Evolutionary conservation across 805 yeast species (phyloP), one percentile per base, ranked within the genome.

Genomic region (Wickerhamiella slavikovae): DNA sequence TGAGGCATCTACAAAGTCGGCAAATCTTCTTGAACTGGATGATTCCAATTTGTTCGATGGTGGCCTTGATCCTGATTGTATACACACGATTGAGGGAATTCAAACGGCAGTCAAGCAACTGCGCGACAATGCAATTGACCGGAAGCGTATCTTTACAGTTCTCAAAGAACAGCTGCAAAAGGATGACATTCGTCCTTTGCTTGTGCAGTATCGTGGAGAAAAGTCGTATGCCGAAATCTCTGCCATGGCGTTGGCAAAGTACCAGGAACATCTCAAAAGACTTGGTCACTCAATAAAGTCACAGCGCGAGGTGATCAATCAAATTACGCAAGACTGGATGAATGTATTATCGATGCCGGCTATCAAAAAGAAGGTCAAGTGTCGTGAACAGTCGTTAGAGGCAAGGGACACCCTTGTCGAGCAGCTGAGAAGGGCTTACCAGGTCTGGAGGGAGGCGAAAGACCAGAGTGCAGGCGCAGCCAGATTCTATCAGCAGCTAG

Each of bases 131-230:
- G 69, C 69, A 40, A 55, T 63, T 19, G 89, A 77, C 46, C 67
- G 91, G 27, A 48, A 55, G 4, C 58, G 67, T 22, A 60, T 73
- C 2, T 55, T 77, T 21, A 60, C 60, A 2, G 78, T 71, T 29
- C 58, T 85, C 42, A 80, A 80, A 44, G 61, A 57, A 5, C 64
- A 65, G 28, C 70, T 77, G 20, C 89, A 72, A 42, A 59, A 62
- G 10, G 96, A 85, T 51, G 95, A 85, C 45, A 79, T 82, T 29
- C 73, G 93, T 0, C 71, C 73, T 30, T 57, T 72, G 9, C 57
- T 85, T 19, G 64, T 85, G 6, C 55, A 72, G 38, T 73, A 77
- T 45, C 68, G 65, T 35, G 61, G 65, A 25, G 63, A 61, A 4
- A 68, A 66, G 5, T 59, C 64, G 26, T 82, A 73, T 34, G 55